These are phyloP conservation scores for Mesotaenium endlicherianum DNA, from an alignment of 139 green algal species.

Conservation along the genomic window DNA sequence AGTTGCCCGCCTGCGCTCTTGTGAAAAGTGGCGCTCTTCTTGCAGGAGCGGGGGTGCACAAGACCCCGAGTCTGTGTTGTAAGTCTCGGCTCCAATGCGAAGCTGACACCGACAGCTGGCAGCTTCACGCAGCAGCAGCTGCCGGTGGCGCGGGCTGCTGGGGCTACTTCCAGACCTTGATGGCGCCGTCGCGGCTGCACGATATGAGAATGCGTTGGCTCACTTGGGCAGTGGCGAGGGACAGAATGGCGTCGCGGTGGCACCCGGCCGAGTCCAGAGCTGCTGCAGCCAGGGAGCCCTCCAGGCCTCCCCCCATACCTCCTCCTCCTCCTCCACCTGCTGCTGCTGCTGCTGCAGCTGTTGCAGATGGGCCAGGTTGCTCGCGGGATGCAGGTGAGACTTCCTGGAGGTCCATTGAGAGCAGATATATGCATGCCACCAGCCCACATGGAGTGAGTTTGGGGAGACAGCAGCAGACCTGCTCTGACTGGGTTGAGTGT, in stretches of 20 bases:
- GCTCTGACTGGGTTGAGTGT: neutral
- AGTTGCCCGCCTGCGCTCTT: too few species aligned
- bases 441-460: neutral
- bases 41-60: too few species aligned
- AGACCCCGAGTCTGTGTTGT: too few species aligned
- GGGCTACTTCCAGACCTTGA: slow-evolving; percentile 84
- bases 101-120: too few species aligned
- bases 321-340: neutral
- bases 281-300: slow-evolving; percentile 14
- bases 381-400: neutral
- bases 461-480: neutral
- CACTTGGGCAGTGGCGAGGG: slow-evolving; percentile 17
- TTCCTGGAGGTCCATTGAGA: neutral
- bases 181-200: slow-evolving; percentile 66
- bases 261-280: slow-evolving; percentile 31
- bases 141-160: too few species aligned
- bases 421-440: neutral
- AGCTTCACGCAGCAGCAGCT: too few species aligned
- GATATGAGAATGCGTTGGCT: slow-evolving; percentile 70
- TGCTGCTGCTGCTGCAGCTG: neutral
- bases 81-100: too few species aligned
- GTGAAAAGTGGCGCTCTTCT: too few species aligned
- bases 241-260: slow-evolving; percentile 44
- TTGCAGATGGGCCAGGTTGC: neutral
- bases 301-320: neutral